Evolutionary conservation across 306 rosid species (phyloP).

Genomic region (Prunus mume): DNA sequence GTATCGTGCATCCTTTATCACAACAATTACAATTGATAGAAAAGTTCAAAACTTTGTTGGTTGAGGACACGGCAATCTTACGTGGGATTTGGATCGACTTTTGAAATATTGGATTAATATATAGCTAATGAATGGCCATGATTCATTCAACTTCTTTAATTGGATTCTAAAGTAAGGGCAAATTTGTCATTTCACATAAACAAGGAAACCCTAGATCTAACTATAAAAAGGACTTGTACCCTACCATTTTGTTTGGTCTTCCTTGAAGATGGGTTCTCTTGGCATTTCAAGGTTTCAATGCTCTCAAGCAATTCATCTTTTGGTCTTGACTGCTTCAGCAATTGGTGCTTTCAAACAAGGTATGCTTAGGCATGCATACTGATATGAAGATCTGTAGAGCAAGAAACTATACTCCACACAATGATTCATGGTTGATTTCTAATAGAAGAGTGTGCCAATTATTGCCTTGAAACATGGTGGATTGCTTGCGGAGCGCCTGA

Average conservation of each 20-base stretch:
- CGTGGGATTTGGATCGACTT: not conserved
- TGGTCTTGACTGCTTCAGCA: not conserved
- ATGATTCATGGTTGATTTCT: not conserved
- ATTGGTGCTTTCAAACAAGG: not conserved
- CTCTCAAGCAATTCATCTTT: no score
- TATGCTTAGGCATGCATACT: no score
- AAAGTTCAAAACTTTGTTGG: no score
- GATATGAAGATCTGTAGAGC: no score
- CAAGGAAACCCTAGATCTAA: conserved; percentile 6
- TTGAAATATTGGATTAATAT: not conserved
- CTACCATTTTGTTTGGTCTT: not conserved
- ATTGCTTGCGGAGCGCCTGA: not conserved
- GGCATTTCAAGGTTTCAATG: not conserved
- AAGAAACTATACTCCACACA: no score
- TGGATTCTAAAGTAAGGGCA: not conserved
- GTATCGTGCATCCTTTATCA: no score
- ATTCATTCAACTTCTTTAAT: not conserved
- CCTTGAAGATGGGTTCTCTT: not conserved
- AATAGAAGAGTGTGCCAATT: not conserved
- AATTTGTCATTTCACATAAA: not conserved
- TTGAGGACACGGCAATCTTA: no score
- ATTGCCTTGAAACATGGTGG: not conserved
- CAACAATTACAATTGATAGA: no score
- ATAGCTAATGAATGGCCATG: not conserved
- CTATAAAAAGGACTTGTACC: not conserved